Evolutionary conservation across 2,329 filamentous ascomycete genomes (phyloP).

Genomic region (Lachnellula subtilissima): DNA sequence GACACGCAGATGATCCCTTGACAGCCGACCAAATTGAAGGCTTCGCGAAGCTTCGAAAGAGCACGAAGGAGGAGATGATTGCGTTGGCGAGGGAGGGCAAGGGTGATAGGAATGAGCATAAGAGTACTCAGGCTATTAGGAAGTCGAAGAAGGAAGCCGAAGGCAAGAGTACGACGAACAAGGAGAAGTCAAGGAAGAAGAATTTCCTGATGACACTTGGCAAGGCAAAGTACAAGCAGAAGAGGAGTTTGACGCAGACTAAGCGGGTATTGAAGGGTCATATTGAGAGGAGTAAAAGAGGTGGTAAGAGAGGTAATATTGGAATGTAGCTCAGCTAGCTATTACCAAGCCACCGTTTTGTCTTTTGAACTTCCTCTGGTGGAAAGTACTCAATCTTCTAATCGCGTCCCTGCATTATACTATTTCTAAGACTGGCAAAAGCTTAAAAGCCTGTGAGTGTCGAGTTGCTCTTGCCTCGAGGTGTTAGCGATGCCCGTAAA

Average conservation of each 20-base stretch:
- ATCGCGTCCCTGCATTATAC: background rate
- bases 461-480: no score
- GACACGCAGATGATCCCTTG: conserved; percentile 80
- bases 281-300: conserved; percentile 75
- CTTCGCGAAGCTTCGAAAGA: conserved; percentile 73
- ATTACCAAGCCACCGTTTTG: background rate
- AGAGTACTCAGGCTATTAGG: conserved; percentile 76
- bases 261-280: conserved; percentile 76
- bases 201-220: conserved; percentile 98
- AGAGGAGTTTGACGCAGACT: conserved; percentile 86
- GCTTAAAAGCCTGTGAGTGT: no score
- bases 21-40: conserved; percentile 91
- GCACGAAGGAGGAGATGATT: conserved; percentile 83
- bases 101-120: conserved; percentile 72
- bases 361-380: background rate
- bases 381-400: background rate
- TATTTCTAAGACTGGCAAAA: no score
- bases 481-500: no score
- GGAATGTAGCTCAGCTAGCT: conserved; percentile 22
- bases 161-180: conserved; percentile 96
- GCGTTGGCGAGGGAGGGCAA: conserved; percentile 79
- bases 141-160: conserved; percentile 82
- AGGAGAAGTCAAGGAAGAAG: conserved; percentile 95
- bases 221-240: conserved; percentile 93
- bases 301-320: conserved; percentile 72